A percentile compares a stretch with the other conserved stretches of the same genome.
These are phyloP conservation scores for Lactifluus echinatus DNA, from an alignment of 768 basidiomycete genomes.

Conservation along the genomic window DNA sequence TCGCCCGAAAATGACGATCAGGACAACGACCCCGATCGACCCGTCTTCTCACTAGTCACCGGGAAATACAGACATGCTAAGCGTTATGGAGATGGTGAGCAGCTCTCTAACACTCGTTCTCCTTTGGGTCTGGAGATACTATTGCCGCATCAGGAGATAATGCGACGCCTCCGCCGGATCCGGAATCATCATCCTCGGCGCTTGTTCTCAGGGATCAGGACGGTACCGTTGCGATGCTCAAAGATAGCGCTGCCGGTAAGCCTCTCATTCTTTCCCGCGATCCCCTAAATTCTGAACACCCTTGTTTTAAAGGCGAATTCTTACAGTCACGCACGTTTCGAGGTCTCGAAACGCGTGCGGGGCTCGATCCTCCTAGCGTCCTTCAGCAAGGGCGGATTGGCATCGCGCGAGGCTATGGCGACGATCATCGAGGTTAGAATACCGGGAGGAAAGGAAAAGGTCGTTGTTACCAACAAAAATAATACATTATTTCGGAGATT, in stretches of 20 bases:
- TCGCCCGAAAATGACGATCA: constrained; percentile 26
- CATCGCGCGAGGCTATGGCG: constrained; percentile 79
- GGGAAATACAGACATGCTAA: constrained; percentile 79
- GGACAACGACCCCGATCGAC: constrained; percentile 55
- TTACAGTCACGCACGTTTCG: constrained; percentile 66
- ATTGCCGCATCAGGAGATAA: constrained; percentile 7
- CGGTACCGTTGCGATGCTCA: constrained; percentile 41
- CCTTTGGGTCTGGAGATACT: background rate
- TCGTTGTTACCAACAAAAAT: background rate
- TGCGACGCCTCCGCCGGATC: constrained; percentile 15
- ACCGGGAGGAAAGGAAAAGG: too few relatives aligned
- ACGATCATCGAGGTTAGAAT: constrained; percentile 28
- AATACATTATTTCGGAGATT: too few relatives aligned
- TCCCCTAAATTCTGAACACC: constrained; percentile 1
- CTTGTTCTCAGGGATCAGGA: constrained; percentile 60
- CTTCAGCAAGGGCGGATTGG: constrained; percentile 88
- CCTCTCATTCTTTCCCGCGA: constrained; percentile 7
- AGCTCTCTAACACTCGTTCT: background rate
- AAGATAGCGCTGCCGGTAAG: constrained; percentile 67
- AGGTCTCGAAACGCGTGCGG: constrained; percentile 71
- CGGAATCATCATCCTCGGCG: constrained; percentile 29
- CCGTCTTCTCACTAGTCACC: constrained; percentile 78
- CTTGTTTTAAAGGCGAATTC: constrained; percentile 45
- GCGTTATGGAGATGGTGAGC: constrained; percentile 45
- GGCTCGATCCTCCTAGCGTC: constrained; percentile 68